These are phyloP conservation scores for Scheffersomyces ergatensis DNA, from an alignment of 805 yeast genomes.

Conservation along the genomic window DNA sequence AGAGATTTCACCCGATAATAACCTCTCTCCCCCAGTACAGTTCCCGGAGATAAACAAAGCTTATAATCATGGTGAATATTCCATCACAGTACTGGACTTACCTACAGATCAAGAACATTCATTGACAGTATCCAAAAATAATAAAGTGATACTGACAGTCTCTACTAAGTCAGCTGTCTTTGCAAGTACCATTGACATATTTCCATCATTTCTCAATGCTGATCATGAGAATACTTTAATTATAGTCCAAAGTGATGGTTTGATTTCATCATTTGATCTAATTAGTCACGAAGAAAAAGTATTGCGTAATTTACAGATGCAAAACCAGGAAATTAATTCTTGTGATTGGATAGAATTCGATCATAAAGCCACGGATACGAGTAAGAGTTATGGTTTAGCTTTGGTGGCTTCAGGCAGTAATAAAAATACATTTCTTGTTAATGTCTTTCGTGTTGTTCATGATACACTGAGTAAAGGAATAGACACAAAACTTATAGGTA, in stretches of 20 bases:
- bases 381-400: conserved; percentile 15
- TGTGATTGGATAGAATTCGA: conserved; percentile 13
- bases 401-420: conserved; percentile 7
- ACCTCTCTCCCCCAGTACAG: no score
- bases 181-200: conserved; percentile 8
- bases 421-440: conserved; percentile 7
- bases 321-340: conserved; percentile 1
- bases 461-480: conserved; percentile 5
- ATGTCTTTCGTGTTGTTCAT: conserved; percentile 12
- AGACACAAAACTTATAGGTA: conserved; percentile 13
- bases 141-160: no score
- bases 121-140: no score
- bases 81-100: not conserved
- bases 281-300: not conserved
- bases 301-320: not conserved
- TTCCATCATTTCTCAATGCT: conserved; percentile 4
- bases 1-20: no score
- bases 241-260: conserved; percentile 2
- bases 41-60: no score
- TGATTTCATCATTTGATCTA: conserved; percentile 1
- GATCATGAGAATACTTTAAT: conserved; percentile 1
- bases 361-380: conserved; percentile 2
- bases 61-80: not conserved
- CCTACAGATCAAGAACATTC: not conserved
- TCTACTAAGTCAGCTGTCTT: no score